Conservation (phyloP, 2,329 filamentous ascomycete species). For the Ophiosphaerella korrae region DNA sequence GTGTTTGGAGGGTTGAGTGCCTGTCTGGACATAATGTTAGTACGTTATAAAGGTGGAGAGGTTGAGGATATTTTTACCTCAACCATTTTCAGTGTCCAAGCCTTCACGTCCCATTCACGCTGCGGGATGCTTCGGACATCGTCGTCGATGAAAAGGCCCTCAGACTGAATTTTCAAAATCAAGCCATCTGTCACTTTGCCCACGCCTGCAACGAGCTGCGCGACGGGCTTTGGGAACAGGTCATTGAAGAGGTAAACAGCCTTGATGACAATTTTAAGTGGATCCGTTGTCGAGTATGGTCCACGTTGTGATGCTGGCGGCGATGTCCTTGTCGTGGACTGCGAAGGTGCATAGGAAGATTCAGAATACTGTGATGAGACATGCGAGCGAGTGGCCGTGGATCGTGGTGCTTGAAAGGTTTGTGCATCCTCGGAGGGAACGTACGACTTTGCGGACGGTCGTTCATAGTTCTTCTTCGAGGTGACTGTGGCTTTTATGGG, state of each 20-base stretch:
- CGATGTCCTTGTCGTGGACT: constrained; percentile 81
- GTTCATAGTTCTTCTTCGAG: constrained; percentile 51
- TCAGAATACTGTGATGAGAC: constrained; percentile 70
- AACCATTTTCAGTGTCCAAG: constrained; percentile 92
- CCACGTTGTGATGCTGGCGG: constrained; percentile 79
- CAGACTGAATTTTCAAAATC: constrained; percentile 88
- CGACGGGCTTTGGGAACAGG: constrained; percentile 85
- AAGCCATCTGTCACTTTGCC: constrained; percentile 89
- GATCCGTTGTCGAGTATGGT: constrained; percentile 85
- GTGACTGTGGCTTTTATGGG: constrained; percentile 47
- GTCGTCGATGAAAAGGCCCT: constrained; percentile 96
- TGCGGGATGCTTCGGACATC: constrained; percentile 90
- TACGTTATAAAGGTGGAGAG: neutral
- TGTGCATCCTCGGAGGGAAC: constrained; percentile 59
- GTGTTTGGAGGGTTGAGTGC: constrained; percentile 51
- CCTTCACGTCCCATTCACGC: constrained; percentile 97
- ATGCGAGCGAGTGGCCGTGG: constrained; percentile 33
- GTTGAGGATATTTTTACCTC: constrained; percentile 57
- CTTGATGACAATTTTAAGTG: constrained; percentile 93
- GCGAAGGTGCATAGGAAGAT: constrained; percentile 82
- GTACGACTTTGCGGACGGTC: constrained; percentile 62
- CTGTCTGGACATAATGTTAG: constrained; percentile 38
- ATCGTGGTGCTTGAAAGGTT: constrained; percentile 38
- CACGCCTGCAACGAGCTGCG: constrained; percentile 83
- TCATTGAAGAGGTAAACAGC: constrained; percentile 94